Evolutionary conservation across 208 protist species (phyloP), one percentile per base, ranked within the genome.

Genomic region (Acanthamoeba royreba): DNA sequence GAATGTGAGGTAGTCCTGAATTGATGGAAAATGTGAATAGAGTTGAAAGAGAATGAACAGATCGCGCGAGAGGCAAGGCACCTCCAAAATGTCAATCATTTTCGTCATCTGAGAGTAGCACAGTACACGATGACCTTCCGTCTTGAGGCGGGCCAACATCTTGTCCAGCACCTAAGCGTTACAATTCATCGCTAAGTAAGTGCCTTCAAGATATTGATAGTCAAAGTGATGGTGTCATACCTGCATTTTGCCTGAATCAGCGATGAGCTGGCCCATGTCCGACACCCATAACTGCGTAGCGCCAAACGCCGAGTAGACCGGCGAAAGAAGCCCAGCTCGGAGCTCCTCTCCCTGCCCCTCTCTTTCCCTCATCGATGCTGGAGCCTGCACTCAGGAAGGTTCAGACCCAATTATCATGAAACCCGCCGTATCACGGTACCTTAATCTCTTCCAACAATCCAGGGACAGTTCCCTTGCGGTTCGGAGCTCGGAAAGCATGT

Each of bases 161-260:
- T 98, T 98, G 93, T 99, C 97, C 0, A 99, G 95, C 9, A 99
- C 74, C 63, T 74, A 35, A n/a, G n/a, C n/a, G n/a, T n/a, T n/a
- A n/a, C n/a, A n/a, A n/a, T n/a, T n/a, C n/a, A n/a, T n/a, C n/a
- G n/a, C n/a, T n/a, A n/a, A n/a, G n/a, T n/a, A n/a, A n/a, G n/a
- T n/a, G n/a, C n/a, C n/a, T n/a, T n/a, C n/a, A n/a, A n/a, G 31
- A n/a, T 9, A 87, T 9, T 38, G 52, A 7, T 42, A 38, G n/a
- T 55, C 13, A 33, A 22, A 9, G 43, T 3, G 31, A 8, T 43
- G 45, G 0, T 1, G 72, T 79, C 47, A 28, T 38, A 93, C 89
- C 58, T 95, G 89, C 33, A 95, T 55, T 58, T 95, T 95, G 45
- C 94, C 89, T 52, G 69, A 91, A 53, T 95, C 94, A 28, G 49